phyloP scores from a whole-genome alignment of 306 rosid species.

The Amphicarpaea edgeworthii region DNA sequence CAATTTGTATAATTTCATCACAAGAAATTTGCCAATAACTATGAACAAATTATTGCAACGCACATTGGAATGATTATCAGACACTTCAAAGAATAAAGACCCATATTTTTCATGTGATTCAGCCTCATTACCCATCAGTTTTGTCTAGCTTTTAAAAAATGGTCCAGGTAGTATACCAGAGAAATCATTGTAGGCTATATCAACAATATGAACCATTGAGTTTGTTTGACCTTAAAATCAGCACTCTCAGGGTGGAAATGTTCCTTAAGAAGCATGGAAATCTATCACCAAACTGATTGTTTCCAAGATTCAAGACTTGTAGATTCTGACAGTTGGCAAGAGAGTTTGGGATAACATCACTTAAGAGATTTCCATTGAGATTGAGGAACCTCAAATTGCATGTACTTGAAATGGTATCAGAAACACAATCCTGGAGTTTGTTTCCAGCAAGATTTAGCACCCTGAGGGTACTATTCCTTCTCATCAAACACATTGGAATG shows the following conservation, averaged over 20 bases:
- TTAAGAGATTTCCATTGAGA: conserved; percentile 41
- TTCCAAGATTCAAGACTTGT: conserved; percentile 41
- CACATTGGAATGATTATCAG: neutral
- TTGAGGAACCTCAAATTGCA: conserved; percentile 44
- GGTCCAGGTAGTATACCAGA: conserved; percentile 37
- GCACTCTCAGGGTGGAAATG: conserved; percentile 21
- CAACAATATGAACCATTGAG: conserved; percentile 38
- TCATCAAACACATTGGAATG: conserved; percentile 45
- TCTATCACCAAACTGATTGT: conserved; percentile 14
- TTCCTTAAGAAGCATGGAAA: conserved; percentile 47
- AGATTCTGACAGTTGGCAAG: conserved; percentile 38
- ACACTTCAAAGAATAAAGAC: conserved; percentile 6
- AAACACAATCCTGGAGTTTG: conserved; percentile 32
- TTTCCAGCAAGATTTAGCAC: conserved; percentile 42
- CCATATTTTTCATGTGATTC: conserved; percentile 4
- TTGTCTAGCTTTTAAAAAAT: conserved; percentile 38
- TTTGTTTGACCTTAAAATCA: conserved; percentile 37
- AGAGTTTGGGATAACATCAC: conserved; percentile 46
- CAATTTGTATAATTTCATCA: neutral
- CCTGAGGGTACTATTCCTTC: neutral
- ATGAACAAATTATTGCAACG: neutral
- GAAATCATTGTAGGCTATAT: conserved; percentile 49
- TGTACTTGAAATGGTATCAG: neutral
- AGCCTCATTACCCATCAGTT: conserved; percentile 35
- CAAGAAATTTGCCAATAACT: neutral